These are phyloP conservation scores for Halophytophthora batemanensis DNA, from an alignment of 352 stramenopile species.

Conservation along the genomic window DNA sequence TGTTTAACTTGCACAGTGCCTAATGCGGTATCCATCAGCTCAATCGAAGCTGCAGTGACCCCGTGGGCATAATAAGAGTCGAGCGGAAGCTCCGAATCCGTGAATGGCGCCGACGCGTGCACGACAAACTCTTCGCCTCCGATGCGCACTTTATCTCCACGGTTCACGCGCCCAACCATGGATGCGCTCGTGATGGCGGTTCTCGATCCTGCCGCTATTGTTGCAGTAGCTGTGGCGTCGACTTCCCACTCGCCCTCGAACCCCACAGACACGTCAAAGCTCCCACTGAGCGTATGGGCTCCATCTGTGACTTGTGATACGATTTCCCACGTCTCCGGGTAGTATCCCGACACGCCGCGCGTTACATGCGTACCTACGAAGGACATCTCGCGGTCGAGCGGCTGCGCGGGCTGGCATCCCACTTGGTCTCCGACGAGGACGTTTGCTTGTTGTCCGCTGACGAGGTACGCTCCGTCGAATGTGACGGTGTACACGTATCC, in stretches of 20 bases:
- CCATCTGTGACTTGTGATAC: slow-evolving; percentile 33
- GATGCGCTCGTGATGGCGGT: slow-evolving; percentile 35
- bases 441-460: slow-evolving; percentile 52
- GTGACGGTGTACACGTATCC: slow-evolving; percentile 69
- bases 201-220: slow-evolving; percentile 46
- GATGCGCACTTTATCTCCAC: slow-evolving; percentile 57
- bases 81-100: slow-evolving; percentile 56
- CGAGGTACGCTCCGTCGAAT: slow-evolving; percentile 65
- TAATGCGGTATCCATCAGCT: slow-evolving; percentile 60
- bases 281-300: slow-evolving; percentile 40
- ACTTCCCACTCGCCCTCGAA: slow-evolving; percentile 57
- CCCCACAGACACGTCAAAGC: slow-evolving; percentile 70
- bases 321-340: slow-evolving; percentile 68
- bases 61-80: slow-evolving; percentile 69
- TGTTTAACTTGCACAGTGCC: slow-evolving; percentile 52
- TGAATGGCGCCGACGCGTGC: slow-evolving; percentile 66
- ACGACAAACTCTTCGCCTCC: slow-evolving; percentile 57
- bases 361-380: slow-evolving; percentile 42
- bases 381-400: slow-evolving; percentile 49
- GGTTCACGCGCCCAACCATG: slow-evolving; percentile 69
- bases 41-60: slow-evolving; percentile 22
- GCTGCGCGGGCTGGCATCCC: slow-evolving; percentile 33
- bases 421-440: slow-evolving; percentile 40
- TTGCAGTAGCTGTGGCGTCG: slow-evolving; percentile 32
- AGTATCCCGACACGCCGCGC: slow-evolving; percentile 39